Evolutionary conservation across 441 rosid genomes (phyloP), one percentile per base, ranked within the genome.

Genomic region (Daphne laureola): DNA sequence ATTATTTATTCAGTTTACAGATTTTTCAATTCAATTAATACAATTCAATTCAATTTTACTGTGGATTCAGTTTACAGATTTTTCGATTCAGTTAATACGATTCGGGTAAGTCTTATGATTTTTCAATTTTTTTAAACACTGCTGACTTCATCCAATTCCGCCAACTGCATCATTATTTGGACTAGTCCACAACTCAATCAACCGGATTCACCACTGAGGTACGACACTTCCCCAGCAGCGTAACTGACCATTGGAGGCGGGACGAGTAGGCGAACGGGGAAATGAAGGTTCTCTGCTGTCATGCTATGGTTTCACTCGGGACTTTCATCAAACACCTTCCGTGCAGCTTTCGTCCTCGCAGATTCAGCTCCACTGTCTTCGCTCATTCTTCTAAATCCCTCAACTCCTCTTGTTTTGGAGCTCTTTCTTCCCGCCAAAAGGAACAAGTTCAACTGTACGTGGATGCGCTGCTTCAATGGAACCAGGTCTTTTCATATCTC

Each of bases 381-480:
- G 27, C 62, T 8, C 15, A 69, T 4, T 2, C 59, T 3, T 23
- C 45, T 49, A 61, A 66, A 54, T 27, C 53, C 14, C 54, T 15
- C 21, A 64, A n/a, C 17, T 46, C 74, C 0, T 69, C 78, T 31
- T 46, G 61, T 58, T 76, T 83, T 63, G 76, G 73, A 63, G 64
- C 75, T 72, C 81, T 87, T 43, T 63, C 41, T 67, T 65, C 71
- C 12, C 62, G 15, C 58, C 96, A 86, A 60, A 76, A 76, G 45
- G 71, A 75, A 46, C 95, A 84, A 73, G 75, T 87, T 57, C 83
- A 26, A 56, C 76, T 69, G 35, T 87, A 83, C 46, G 78, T 91
- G 7, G 84, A 83, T 23, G 58, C 87, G 5, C 87, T 86, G 56
- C 90, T 83, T 14, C 77, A 82, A 12, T 87, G 90, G 94, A 91